Percentiles rank a stretch among this genome's conserved stretches.
Evolutionary conservation across 306 rosid genomes (phyloP).

Genomic region (Mimosa pudica): DNA sequence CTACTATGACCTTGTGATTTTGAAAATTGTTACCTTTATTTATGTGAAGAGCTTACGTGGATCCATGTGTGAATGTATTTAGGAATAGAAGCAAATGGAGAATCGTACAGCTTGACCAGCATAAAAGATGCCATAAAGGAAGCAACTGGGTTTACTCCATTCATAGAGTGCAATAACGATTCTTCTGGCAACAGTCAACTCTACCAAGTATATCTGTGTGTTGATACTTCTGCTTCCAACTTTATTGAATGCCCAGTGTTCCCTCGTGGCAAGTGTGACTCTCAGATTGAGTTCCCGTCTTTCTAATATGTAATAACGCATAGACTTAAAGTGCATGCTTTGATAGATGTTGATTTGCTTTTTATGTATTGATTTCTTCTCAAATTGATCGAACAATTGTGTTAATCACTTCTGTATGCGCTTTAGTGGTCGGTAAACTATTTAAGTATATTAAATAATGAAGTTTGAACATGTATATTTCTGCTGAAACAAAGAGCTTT

Average conservation of each 20-base stretch:
- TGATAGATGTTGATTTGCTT: not conserved
- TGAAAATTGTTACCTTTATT: not conserved
- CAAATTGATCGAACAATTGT: not conserved
- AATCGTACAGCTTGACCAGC: constrained; percentile 44
- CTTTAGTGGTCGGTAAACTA: not conserved
- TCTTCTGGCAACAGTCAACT: constrained; percentile 47
- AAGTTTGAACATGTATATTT: not conserved
- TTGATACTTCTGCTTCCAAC: constrained; percentile 42
- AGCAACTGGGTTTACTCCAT: constrained; percentile 43
- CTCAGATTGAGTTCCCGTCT: constrained; percentile 53
- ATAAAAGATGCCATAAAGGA: constrained; percentile 44
- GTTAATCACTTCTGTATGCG: not conserved
- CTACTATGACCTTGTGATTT: not conserved
- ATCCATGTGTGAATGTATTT: not conserved
- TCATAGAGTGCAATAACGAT: constrained; percentile 56
- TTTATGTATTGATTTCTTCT: not conserved
- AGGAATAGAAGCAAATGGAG: constrained; percentile 42
- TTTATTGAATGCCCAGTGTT: constrained; percentile 55
- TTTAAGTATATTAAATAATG: not conserved
- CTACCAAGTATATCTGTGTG: constrained; percentile 58
- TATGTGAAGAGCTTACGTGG: not conserved
- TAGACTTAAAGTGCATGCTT: not conserved
- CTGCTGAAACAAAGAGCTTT: no score
- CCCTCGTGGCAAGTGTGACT: constrained; percentile 41
- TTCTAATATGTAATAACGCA: constrained; percentile 34